Evolutionary conservation across 805 yeast species (phyloP), one percentile per base, ranked within the genome.

Genomic region (Torulaspora maleeae): DNA sequence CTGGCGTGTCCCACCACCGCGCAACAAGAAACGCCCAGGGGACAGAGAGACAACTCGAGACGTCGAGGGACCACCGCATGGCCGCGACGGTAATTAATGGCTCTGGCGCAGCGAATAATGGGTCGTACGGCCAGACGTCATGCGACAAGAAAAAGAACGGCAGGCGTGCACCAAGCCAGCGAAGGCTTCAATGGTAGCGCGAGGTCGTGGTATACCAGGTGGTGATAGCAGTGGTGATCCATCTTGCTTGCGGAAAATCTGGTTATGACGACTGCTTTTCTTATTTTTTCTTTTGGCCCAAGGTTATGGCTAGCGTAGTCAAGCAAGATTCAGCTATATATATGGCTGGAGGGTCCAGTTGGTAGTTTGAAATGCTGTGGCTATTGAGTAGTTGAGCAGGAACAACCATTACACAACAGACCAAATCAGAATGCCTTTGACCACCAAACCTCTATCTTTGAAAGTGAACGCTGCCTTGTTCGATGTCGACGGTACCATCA

Each of bases 401-500:
- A 16, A 15, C 22, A 15, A 17, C 15, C n/a, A 36, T 15, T 27
- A 25, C 28, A 36, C 13, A 24, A 11, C 32, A 38, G 16, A 22
- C 11, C 17, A 30, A 17, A 15, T 29, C 17, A 28, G 8, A 28
- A 58, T 58, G 61, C 51, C 58, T 54, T 48, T 50, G 49, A 55
- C 60, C 39, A 49, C 58, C 32, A 55, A 60, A 55, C 65, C 67
- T 38, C 45, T 64, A 38, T 58, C 62, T 42, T 47, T 70, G 27
- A 63, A 62, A 40, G 67, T 73, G 39, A 64, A 73, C 54, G 78
- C 78, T 32, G 70, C 76, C 52, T 76, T 85, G 51, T 87, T 87
- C 67, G 95, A 87, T 69, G 80, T 89, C 43, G 95, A 87, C 64
- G 95, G 95, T 43, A 87, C 95, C 24, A 72, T 87, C 60, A 87